phyloP scores from a whole-genome alignment of 1,139 yeast genomes.

The Hansenula lynferdii region DNA sequence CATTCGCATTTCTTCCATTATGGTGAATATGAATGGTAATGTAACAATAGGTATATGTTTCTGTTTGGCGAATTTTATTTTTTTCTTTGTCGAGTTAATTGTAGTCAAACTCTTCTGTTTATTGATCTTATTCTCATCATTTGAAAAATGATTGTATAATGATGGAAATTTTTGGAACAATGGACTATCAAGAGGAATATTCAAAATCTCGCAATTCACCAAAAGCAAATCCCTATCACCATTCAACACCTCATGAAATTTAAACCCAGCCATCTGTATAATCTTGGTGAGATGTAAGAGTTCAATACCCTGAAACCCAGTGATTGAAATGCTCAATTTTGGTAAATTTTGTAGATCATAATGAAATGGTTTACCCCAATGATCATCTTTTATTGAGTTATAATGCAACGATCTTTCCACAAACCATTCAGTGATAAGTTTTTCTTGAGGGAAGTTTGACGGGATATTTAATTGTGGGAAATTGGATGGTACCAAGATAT shows the following conservation, averaged over 20 bases:
- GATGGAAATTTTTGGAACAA: constrained; percentile 13
- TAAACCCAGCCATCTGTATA: constrained; percentile 45
- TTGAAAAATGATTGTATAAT: constrained; percentile 9
- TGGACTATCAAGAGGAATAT: constrained; percentile 15
- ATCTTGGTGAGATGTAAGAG: constrained; percentile 68
- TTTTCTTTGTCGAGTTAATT: constrained; percentile 38
- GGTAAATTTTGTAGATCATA: constrained; percentile 27
- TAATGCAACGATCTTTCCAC: constrained; percentile 74
- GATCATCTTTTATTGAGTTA: constrained; percentile 46
- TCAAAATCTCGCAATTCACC: constrained; percentile 43
- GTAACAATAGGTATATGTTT: constrained; percentile 58
- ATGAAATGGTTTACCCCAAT: constrained; percentile 68
- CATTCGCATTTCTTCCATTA: constrained; percentile 21
- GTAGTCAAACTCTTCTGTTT: no score
- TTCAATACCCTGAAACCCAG: constrained; percentile 86
- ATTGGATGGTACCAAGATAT: constrained; percentile 18
- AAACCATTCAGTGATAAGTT: constrained; percentile 70
- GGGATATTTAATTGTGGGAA: no score
- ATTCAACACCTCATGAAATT: constrained; percentile 46
- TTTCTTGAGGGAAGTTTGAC: no score
- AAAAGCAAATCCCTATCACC: constrained; percentile 57
- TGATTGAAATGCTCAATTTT: constrained; percentile 51
- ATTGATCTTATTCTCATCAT: constrained; percentile 5
- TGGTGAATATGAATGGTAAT: constrained; percentile 46
- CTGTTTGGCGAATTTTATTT: constrained; percentile 50